Base-by-base conservation (phyloP, 2,329 filamentous ascomycete species). In the Trichoderma koningiopsis region DNA sequence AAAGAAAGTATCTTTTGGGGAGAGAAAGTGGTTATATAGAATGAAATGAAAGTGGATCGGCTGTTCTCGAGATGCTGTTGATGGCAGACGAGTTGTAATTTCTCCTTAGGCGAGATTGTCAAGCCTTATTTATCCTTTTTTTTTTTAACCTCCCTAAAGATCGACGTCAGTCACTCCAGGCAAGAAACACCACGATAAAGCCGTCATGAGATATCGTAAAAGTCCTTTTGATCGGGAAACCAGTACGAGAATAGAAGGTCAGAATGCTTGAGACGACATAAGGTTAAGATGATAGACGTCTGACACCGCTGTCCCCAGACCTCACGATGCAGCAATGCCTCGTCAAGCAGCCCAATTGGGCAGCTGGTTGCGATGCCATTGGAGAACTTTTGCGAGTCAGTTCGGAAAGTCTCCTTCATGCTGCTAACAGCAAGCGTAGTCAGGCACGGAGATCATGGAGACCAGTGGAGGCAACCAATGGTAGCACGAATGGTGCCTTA, bases 321-420 rank as follows among this genome's bases (percentile, higher is more conserved):
- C 11, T 66, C 24, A 24, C 52, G 19, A 52, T 53, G 22, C 33
- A 55, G 31, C 40, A 59, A 27, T 29, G 63, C 43, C 43, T 60
- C 57, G 22, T 55, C 24, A 4, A 35, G 24, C 22, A 33, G 43
- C 65, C 65, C 22, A 19, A 68, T 68, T 68, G 29, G 56, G 65
- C 56, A 68, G 65, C 24, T 40, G 24, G 56, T 5, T 43, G 24
- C 14, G 31, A 35, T 53, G 14, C 31, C 11, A 37, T 53, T 22
- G 11, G 24, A 37, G 56, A 53, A 60, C 43, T 60, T 68, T 68
- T 68, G 65, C 65, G 65, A 60, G 49, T 68, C 53, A 57, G 56
- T 31, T 55, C 56, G 57, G 43, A 60, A 37, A 22, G 19, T 14
- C 37, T 59, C 14, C 40, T 68, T 14, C 13, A 58, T 24, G 47